phyloP scores from a whole-genome alignment of 2,329 filamentous ascomycete species.

The Madurella fahalii region DNA sequence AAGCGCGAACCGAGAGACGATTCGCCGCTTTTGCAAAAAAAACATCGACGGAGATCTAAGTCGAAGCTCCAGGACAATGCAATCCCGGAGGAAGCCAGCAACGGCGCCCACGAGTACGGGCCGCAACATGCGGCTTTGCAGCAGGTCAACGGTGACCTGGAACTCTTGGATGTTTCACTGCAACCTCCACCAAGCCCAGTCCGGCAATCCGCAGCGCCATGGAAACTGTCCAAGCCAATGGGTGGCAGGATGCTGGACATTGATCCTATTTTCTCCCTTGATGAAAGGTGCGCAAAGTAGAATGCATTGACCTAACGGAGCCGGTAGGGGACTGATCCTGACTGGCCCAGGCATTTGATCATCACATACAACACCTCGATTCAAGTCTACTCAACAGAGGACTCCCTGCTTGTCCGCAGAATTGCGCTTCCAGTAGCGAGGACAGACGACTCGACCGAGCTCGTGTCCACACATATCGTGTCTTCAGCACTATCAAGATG shows the following conservation, averaged over 20 bases:
- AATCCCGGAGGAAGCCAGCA: slow-evolving; percentile 7
- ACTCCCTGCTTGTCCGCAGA: slow-evolving; percentile 73
- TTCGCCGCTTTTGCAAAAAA: slow-evolving; percentile 24
- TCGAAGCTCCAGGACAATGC: slow-evolving; percentile 15
- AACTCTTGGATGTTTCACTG: slow-evolving; percentile 12
- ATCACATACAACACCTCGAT: slow-evolving; percentile 70
- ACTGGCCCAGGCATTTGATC: slow-evolving; percentile 62
- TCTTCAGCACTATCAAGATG: slow-evolving; percentile 39
- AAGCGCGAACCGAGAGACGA: slow-evolving; percentile 32
- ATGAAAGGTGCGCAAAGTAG: slow-evolving; percentile 53
- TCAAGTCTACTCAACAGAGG: slow-evolving; percentile 74
- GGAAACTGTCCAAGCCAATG: slow-evolving; percentile 61
- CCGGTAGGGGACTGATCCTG: slow-evolving; percentile 18
- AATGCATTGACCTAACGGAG: too few species aligned
- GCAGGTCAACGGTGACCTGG: slow-evolving; percentile 14
- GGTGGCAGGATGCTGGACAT: slow-evolving; percentile 62
- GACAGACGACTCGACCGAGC: slow-evolving; percentile 28
- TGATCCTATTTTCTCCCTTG: slow-evolving; percentile 57
- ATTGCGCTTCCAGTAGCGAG: slow-evolving; percentile 50
- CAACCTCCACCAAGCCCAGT: slow-evolving; percentile 2
- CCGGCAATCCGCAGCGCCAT: slow-evolving; percentile 31
- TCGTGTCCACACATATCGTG: slow-evolving; percentile 36
- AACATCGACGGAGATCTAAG: slow-evolving; percentile 24
- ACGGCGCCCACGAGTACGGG: neutral
- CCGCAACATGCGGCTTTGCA: slow-evolving; percentile 1